A percentile compares a stretch with the other conserved stretches of the same genome.
Evolutionary conservation across 2,329 filamentous ascomycete genomes (phyloP).

Genomic region (Orbilia blumenaviensis): DNA sequence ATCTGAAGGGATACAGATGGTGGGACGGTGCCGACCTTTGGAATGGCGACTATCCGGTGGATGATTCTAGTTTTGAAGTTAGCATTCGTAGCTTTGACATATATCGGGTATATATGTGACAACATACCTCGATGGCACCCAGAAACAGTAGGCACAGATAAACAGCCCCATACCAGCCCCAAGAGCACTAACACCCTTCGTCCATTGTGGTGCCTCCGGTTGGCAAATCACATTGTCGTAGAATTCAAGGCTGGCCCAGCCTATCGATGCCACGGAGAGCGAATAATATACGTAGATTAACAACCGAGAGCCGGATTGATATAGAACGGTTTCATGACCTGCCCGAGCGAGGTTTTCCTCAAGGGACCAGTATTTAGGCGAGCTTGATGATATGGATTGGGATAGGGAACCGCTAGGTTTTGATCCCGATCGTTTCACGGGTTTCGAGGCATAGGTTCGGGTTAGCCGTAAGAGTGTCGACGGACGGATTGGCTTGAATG

Average conservation of each 20-base stretch:
- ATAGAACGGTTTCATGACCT: constrained; percentile 50
- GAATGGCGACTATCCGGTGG: constrained; percentile 41
- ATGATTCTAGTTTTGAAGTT: constrained; percentile 14
- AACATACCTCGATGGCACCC: constrained; percentile 44
- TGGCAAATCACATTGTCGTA: constrained; percentile 36
- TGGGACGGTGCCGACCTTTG: background rate
- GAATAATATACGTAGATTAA: constrained; percentile 43
- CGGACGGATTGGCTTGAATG: constrained; percentile 10
- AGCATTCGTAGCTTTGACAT: background rate
- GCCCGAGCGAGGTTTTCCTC: constrained; percentile 47
- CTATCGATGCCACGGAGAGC: constrained; percentile 27
- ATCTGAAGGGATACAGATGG: constrained; percentile 34
- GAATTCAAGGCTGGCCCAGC: constrained; percentile 34
- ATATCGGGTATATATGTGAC: background rate
- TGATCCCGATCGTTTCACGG: constrained; percentile 10
- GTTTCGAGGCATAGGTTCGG: constrained; percentile 40
- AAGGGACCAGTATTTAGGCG: constrained; percentile 30
- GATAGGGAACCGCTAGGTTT: background rate
- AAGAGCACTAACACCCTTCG: constrained; percentile 12
- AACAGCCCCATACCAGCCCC: constrained; percentile 42
- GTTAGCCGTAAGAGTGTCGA: constrained; percentile 25
- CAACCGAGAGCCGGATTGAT: constrained; percentile 38
- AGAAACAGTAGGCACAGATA: constrained; percentile 43
- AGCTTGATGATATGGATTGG: background rate
- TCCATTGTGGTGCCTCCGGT: constrained; percentile 41